Base-by-base conservation (phyloP, 805 yeast species). In the Candida orba region DNA sequence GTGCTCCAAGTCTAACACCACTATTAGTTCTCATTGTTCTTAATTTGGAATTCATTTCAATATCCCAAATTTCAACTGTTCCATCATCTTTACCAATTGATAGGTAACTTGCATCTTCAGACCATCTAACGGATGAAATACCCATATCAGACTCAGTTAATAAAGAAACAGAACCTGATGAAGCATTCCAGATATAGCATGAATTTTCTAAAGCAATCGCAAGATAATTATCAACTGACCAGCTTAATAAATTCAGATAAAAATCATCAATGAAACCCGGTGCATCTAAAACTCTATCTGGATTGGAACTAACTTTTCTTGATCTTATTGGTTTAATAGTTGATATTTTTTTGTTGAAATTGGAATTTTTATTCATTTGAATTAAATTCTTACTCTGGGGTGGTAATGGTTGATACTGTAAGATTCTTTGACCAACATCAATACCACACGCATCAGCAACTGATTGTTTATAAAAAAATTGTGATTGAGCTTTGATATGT, bases 361-460 rank as follows among this genome's bases (percentile, higher is more conserved):
- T 40, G 9, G 59, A 46, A 17, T 52, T 51, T 34, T 52, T 43
- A 46, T 52, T 50, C 53, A 60, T 41, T 40, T 53, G 51, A 18
- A 56, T 40, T 35, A 50, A 36, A 18, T 54, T 47, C 48, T 56
- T 56, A 29, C 58, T 46, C 42, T 52, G 83, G 4, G 97, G 97
- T 9, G 96, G 88, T 18, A 73, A 65, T n/a, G 93, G 95, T 60
- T 86, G 83, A 63, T 84, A 91, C 54, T 87, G 89, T 46, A 91
- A 67, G 33, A 93, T 86, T 50, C 96, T 71, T 49, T 86, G 83
- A 48, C 87, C 83, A 56, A 85, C 76, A 45, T 84, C 82, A 40
- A 89, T 69, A 0, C 99, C 98, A 62, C 97, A 91, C 0, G 97
- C 98, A 58, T 84, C 84, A 0, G 97, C 98, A 2, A 91, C 95